These are phyloP conservation scores for Fomitopsis betulina DNA, from an alignment of 1,284 basidiomycete genomes.

Conservation along the genomic window DNA sequence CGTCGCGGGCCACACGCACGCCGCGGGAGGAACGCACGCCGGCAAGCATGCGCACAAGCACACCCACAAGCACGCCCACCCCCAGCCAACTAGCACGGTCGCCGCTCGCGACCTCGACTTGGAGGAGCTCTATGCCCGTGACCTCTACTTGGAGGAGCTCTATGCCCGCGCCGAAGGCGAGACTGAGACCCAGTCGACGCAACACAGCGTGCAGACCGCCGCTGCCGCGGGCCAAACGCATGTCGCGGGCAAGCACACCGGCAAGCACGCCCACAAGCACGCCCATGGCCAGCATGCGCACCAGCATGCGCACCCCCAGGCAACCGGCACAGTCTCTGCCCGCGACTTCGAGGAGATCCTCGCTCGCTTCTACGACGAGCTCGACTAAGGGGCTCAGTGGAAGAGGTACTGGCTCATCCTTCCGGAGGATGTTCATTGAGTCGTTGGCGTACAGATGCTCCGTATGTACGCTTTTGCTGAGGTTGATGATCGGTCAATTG, in stretches of 20 bases:
- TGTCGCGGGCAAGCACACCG: neutral
- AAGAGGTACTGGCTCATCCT: neutral
- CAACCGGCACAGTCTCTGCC: too few species aligned
- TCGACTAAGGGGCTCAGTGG: neutral
- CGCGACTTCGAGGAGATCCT: neutral
- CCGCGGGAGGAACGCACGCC: too few species aligned
- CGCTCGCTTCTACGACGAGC: neutral
- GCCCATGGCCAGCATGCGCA: too few species aligned
- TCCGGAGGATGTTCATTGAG: neutral
- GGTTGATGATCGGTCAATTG: neutral
- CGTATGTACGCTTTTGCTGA: neutral
- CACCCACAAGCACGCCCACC: neutral
- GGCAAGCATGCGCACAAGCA: neutral
- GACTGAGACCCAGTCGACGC: neutral
- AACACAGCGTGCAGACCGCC: too few species aligned
- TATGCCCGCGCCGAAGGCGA: too few species aligned
- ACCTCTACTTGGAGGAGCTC: too few species aligned
- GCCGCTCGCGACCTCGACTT: neutral
- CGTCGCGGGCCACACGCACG: too few species aligned
- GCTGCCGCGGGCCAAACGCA: too few species aligned
- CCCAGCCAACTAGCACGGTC: neutral
- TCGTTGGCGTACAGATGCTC: neutral
- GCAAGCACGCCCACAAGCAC: neutral
- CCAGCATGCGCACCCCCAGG: too few species aligned
- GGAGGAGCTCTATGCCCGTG: neutral